Conservation (phyloP, 1,139 yeast genomes). For the Trichomonascaceae sp. region DNA sequence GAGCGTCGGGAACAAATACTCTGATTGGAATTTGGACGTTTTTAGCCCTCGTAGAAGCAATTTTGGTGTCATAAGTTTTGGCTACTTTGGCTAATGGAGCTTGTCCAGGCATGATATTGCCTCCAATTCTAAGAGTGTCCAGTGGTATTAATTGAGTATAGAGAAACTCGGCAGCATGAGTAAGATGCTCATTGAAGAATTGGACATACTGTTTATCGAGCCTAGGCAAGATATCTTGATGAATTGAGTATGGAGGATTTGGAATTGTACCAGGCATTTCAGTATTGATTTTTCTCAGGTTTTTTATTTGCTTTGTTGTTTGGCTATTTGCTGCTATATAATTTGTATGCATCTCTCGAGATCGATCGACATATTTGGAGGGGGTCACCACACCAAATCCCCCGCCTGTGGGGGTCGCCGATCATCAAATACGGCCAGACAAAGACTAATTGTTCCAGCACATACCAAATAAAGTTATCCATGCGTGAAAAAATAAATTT, state of each 20-base stretch:
- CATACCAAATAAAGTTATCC: not conserved
- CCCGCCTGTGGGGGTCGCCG: not conserved
- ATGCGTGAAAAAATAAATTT: not conserved
- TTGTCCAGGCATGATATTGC: constrained; percentile 45
- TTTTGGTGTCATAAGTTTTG: constrained; percentile 33
- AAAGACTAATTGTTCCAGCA: not conserved
- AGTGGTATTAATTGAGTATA: constrained; percentile 42
- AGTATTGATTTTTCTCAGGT: not conserved
- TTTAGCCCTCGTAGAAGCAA: constrained; percentile 36
- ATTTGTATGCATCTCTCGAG: not conserved
- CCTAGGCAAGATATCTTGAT: constrained; percentile 22
- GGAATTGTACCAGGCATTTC: not conserved
- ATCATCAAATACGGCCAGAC: not conserved
- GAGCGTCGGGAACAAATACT: constrained; percentile 38
- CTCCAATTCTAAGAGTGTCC: constrained; percentile 36
- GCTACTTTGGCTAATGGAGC: constrained; percentile 32
- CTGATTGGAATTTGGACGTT: constrained; percentile 34
- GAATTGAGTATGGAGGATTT: constrained; percentile 18
- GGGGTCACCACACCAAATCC: not conserved
- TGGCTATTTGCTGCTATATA: not conserved
- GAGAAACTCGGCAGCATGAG: constrained; percentile 32
- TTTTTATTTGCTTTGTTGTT: not conserved
- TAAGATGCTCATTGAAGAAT: constrained; percentile 33
- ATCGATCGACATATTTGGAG: not conserved
- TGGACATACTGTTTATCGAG: constrained; percentile 37